A percentile compares a stretch with the other conserved stretches of the same genome.
These are phyloP conservation scores for Trichophyton benhamiae DNA, from an alignment of 2,329 filamentous ascomycete species.

Conservation along the genomic window DNA sequence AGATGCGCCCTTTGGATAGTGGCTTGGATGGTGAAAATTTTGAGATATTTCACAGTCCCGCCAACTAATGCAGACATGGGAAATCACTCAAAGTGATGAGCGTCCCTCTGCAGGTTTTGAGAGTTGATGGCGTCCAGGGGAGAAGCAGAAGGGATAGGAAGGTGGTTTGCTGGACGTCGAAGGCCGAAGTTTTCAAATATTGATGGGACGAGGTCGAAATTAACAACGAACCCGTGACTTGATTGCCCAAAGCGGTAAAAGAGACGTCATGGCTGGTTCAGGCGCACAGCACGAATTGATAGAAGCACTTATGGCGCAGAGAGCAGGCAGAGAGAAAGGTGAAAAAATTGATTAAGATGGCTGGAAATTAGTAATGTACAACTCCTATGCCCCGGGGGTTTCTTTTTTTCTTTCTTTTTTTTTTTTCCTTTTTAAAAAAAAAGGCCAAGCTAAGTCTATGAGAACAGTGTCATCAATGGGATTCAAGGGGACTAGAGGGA, in stretches of 20 bases:
- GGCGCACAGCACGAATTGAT: not conserved
- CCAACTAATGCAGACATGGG: no score
- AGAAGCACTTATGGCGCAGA: not conserved
- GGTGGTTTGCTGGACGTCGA: no score
- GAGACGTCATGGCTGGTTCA: no score
- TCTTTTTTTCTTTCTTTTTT: not conserved
- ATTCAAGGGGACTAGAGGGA: not conserved
- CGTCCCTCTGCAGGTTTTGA: no score
- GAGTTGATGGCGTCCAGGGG: no score
- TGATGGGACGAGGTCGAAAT: no score
- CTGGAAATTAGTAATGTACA: not conserved
- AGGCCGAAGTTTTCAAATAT: no score
- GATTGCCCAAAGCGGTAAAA: no score
- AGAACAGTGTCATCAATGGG: not conserved
- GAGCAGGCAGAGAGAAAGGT: not conserved
- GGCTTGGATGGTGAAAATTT: not conserved
- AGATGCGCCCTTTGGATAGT: not conserved
- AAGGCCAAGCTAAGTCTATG: not conserved
- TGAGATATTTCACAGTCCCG: not conserved
- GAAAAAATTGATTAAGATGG: not conserved
- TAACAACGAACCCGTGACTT: no score
- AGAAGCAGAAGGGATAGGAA: no score
- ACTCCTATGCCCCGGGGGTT: not conserved
- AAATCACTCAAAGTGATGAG: no score
- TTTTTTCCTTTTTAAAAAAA: no score